Base-by-base conservation (phyloP, 1,284 basidiomycete species). In the Rugosomyces carneus region DNA sequence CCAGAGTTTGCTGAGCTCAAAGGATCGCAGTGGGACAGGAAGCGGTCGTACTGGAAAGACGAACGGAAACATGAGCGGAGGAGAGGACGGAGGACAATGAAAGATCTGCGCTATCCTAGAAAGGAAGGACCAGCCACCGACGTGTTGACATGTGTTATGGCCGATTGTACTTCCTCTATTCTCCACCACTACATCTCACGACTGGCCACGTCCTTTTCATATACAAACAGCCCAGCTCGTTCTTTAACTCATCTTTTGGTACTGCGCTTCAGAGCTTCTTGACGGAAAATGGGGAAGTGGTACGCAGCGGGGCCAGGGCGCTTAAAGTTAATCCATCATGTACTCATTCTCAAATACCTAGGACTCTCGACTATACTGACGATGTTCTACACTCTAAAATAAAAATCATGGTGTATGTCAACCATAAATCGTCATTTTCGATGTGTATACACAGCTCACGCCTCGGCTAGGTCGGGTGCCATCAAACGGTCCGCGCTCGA, bases 1-100 rank as follows among this genome's bases (percentile, higher is more conserved):
- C 79, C 79, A 89, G 66, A 86, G 81, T 50, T 61, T 92, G 56
- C 65, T 92, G 53, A 83, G 73, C 54, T 78, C 77, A 41, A 83
- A 81, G 60, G 82, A 83, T 51, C 71, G 80, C n/a, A 53, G 57
- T 8, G 62, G 57, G 1, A 55, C 53, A 36, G 39, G 54, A 35
- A 45, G 38, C 38, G 57, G 50, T 23, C 51, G 49, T 19, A 48
- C 52, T 18, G 36, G 51, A 20, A 67, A 59, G 53, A 53, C 62
- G n/a, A 68, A 64, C 53, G 66, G 63, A 15, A 60, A 51, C 21
- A 53, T 45, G 9, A 60, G 53, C 40, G 61, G 58, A 10, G 45
- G 50, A 49, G 60, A 61, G 46, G 65, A 67, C 20, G 57, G 29
- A 29, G 27, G 27, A 29, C 27, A 29, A 29, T 23, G 27, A 29